phyloP scores from a whole-genome alignment of 1,284 basidiomycete species.

The Ceratorhiza oryzae-sativae region DNA sequence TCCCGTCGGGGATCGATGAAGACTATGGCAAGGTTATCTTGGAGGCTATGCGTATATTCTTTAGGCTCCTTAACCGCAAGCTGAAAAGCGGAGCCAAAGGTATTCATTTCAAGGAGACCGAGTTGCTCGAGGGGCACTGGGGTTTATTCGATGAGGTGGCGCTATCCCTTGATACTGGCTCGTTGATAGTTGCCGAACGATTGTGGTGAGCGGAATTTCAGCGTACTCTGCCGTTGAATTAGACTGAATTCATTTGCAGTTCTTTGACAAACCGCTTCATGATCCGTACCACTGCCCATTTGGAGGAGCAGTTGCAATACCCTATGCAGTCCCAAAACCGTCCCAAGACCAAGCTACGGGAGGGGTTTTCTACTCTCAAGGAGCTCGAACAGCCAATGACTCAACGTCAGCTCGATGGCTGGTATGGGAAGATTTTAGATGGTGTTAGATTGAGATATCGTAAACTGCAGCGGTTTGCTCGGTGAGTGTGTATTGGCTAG shows the following conservation, averaged over 20 bases:
- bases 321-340: constrained; percentile 55
- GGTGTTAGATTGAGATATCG: constrained; percentile 92
- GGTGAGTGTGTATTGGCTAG: constrained; percentile 58
- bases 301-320: constrained; percentile 90
- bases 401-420: constrained; percentile 76
- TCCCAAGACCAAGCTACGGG: constrained; percentile 18
- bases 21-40: constrained; percentile 92
- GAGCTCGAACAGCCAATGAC: constrained; percentile 64
- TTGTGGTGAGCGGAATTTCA: constrained; percentile 69
- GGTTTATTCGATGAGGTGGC: constrained; percentile 94
- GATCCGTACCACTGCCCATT: constrained; percentile 89
- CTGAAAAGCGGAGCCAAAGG: constrained; percentile 91
- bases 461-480: constrained; percentile 91
- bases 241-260: constrained; percentile 54
- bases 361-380: constrained; percentile 15
- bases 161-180: constrained; percentile 86
- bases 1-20: constrained; percentile 85
- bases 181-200: constrained; percentile 91
- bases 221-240: not conserved
- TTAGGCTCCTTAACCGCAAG: constrained; percentile 94
- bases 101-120: constrained; percentile 97
- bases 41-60: constrained; percentile 89
- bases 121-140: constrained; percentile 96
- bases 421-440: constrained; percentile 95
- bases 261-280: constrained; percentile 89